phyloP scores from a whole-genome alignment of 2,329 filamentous ascomycete genomes.

The Alternaria gaisen region DNA sequence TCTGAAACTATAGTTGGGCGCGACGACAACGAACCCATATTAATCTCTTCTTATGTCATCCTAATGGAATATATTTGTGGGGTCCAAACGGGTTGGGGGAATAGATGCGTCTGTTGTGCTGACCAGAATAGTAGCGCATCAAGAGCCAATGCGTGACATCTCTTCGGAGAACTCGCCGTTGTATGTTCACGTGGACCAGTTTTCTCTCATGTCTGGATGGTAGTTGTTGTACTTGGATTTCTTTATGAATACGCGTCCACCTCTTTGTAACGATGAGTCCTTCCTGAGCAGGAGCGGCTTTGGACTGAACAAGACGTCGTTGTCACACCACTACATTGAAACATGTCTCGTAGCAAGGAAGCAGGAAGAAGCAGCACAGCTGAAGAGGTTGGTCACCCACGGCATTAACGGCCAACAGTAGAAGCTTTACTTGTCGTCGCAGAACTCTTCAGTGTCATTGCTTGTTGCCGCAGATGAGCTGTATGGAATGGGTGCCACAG shows the following conservation, averaged over 20 bases:
- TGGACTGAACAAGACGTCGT: not conserved
- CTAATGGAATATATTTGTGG: not conserved
- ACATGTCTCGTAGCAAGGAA: not conserved
- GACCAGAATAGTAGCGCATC: not conserved
- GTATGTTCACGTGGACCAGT: not conserved
- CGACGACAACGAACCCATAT: not conserved
- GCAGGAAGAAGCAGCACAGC: not conserved
- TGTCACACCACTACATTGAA: not conserved
- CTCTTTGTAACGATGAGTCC: not conserved
- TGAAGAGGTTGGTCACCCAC: not conserved
- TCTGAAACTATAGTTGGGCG: constrained; percentile 15
- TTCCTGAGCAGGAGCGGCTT: not conserved
- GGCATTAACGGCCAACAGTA: not conserved
- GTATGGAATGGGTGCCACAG: not conserved
- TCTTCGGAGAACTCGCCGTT: not conserved
- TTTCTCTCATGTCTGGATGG: not conserved
- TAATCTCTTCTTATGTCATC: not conserved
- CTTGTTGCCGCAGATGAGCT: not conserved
- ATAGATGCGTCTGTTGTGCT: not conserved
- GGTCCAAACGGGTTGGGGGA: not conserved
- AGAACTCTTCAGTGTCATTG: not conserved
- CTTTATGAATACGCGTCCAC: not conserved
- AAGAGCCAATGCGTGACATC: not conserved
- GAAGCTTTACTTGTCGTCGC: not conserved
- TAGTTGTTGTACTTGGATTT: not conserved